Evolutionary conservation across 1,284 basidiomycete genomes (phyloP).

Genomic region (Exobasidium rhododendri): DNA sequence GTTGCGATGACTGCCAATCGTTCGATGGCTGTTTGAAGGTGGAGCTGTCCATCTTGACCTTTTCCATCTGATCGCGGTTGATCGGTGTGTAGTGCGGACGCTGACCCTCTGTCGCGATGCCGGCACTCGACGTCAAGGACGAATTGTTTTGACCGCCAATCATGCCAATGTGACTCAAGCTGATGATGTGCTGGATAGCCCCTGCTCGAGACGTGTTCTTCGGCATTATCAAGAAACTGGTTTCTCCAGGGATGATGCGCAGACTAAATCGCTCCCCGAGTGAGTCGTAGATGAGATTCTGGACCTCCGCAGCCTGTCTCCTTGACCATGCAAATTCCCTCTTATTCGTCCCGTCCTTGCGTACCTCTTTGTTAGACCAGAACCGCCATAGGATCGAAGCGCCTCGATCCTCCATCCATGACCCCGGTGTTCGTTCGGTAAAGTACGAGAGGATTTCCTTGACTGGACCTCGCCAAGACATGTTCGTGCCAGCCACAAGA

Average conservation of each 20-base stretch:
- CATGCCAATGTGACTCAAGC: slow-evolving; percentile 23
- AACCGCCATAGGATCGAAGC: slow-evolving; percentile 80
- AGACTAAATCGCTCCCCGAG: slow-evolving; percentile 49
- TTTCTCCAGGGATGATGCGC: slow-evolving; percentile 42
- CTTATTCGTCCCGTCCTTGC: slow-evolving; percentile 61
- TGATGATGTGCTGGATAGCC: slow-evolving; percentile 61
- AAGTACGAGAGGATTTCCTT: slow-evolving; percentile 73
- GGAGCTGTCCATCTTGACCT: neutral
- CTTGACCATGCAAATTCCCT: slow-evolving; percentile 66
- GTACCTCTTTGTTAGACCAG: slow-evolving; percentile 62
- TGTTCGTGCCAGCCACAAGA: slow-evolving; percentile 72
- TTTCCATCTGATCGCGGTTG: neutral
- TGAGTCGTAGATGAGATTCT: slow-evolving; percentile 71
- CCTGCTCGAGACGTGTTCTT: slow-evolving; percentile 76
- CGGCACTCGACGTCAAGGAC: neutral
- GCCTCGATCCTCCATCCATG: slow-evolving; percentile 78
- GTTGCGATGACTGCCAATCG: neutral
- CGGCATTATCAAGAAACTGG: slow-evolving; percentile 69
- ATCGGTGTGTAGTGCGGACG: neutral
- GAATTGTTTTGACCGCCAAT: neutral
- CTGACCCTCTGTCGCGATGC: neutral
- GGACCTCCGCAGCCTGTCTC: slow-evolving; percentile 79
- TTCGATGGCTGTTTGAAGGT: neutral
- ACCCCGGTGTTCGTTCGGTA: slow-evolving; percentile 78
- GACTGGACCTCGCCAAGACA: slow-evolving; percentile 74